phyloP scores from a whole-genome alignment of 2,329 filamentous ascomycete genomes.

The Emericellopsis cladophorae region DNA sequence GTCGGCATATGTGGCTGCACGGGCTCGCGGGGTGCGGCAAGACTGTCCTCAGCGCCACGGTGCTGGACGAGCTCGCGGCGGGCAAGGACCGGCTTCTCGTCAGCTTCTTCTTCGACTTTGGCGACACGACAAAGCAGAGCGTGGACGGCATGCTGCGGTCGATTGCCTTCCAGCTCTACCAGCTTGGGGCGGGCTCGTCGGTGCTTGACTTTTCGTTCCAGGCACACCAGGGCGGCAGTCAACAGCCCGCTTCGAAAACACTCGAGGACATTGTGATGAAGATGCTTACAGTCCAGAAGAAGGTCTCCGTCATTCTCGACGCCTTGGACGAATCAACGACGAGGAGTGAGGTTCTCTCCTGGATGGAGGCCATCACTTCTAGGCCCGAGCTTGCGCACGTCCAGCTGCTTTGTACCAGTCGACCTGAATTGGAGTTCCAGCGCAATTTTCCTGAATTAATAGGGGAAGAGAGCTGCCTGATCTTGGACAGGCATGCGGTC shows the following conservation, averaged over 20 bases:
- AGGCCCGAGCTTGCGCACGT: no score
- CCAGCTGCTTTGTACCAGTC: no score
- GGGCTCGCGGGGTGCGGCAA: conserved; percentile 36
- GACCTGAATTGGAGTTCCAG: no score
- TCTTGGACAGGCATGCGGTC: no score
- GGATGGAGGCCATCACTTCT: no score
- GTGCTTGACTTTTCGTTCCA: conserved; percentile 15
- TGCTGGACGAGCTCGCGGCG: conserved; percentile 25
- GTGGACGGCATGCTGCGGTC: conserved; percentile 13
- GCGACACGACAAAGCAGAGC: conserved; percentile 19
- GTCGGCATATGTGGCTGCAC: conserved; percentile 26
- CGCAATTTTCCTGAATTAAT: no score
- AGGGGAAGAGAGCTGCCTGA: no score
- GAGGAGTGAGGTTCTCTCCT: no score
- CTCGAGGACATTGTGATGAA: background rate
- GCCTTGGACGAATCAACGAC: conserved; percentile 11
- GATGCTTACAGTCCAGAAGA: background rate
- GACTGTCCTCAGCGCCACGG: conserved; percentile 27
- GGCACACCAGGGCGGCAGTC: conserved; percentile 5
- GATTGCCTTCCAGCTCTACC: conserved; percentile 20
- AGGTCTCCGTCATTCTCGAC: conserved; percentile 8
- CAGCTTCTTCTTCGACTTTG: conserved; percentile 29
- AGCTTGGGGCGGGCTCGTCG: conserved; percentile 10
- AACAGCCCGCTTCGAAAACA: background rate
- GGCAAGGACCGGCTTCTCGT: conserved; percentile 16